Conservation (phyloP, 2,329 filamentous ascomycete genomes). For the Talaromyces sp. region DNA sequence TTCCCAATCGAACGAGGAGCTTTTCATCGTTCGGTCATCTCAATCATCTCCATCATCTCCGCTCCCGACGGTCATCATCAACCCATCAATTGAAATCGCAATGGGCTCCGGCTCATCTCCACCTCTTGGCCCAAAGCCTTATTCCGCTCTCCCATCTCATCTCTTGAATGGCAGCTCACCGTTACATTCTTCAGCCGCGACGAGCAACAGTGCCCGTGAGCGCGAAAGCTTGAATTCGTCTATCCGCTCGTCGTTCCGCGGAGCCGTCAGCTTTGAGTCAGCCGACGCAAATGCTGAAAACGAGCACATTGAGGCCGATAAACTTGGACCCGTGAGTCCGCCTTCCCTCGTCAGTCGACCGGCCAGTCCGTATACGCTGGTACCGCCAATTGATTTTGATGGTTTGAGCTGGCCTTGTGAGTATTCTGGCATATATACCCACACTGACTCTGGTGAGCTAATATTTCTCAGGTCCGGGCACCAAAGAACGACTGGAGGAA, state of each 20-base stretch:
- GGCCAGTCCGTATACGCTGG: constrained; percentile 50
- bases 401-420: constrained; percentile 54
- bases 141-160: constrained; percentile 56
- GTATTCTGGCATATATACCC: constrained; percentile 24
- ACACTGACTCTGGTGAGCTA: neutral
- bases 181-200: constrained; percentile 40
- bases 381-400: constrained; percentile 53
- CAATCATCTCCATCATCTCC: neutral
- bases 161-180: constrained; percentile 57
- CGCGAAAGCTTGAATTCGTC: constrained; percentile 58
- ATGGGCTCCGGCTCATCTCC: constrained; percentile 34
- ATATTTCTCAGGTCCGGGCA: constrained; percentile 43
- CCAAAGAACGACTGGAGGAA: constrained; percentile 54
- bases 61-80: neutral
- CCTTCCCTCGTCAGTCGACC: constrained; percentile 52
- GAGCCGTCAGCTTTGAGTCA: constrained; percentile 33
- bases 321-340: constrained; percentile 51
- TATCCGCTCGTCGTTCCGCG: constrained; percentile 57
- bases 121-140: constrained; percentile 48
- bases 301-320: constrained; percentile 38
- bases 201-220: constrained; percentile 48
- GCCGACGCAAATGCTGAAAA: constrained; percentile 24
- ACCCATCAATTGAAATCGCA: neutral
- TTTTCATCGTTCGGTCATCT: neutral
- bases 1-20: neutral